Conservation (phyloP, 2,329 filamentous ascomycete species). For the Cephalotrichum gorgonifer region DNA sequence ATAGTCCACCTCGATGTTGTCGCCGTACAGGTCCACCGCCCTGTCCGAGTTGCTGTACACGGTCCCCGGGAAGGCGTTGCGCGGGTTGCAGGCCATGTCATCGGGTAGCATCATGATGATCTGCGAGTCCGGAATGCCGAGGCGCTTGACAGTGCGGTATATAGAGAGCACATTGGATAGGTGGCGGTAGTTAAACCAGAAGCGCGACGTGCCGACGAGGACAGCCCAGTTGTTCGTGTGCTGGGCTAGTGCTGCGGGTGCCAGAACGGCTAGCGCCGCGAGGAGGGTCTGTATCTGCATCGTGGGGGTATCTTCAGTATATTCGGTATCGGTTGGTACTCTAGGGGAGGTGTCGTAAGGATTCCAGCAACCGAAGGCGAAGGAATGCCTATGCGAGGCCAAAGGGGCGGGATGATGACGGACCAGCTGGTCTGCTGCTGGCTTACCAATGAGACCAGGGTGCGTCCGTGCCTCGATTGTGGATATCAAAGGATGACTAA, state of each 20-base stretch:
- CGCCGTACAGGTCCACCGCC: slow-evolving; percentile 89
- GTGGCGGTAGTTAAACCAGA: slow-evolving; percentile 99
- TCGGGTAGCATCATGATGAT: slow-evolving; percentile 99
- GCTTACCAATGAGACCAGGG: too few relatives aligned
- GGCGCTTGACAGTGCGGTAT: slow-evolving; percentile 94
- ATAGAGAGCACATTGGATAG: slow-evolving; percentile 95
- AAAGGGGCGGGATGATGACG: too few relatives aligned
- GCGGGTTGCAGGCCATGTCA: slow-evolving; percentile 98
- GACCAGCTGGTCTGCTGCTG: too few relatives aligned
- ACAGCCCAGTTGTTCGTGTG: slow-evolving; percentile 99
- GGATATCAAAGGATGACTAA: too few relatives aligned
- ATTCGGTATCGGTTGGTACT: slow-evolving; percentile 5
- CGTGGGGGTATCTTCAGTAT: too few relatives aligned
- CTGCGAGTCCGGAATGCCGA: slow-evolving; percentile 95
- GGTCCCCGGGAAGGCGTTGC: slow-evolving; percentile 93
- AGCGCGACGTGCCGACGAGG: slow-evolving; percentile 93
- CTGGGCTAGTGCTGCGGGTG: slow-evolving; percentile 44
- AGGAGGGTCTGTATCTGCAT: slow-evolving; percentile 35
- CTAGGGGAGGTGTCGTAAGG: background rate
- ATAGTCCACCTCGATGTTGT: slow-evolving; percentile 99
- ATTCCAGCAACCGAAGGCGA: too few relatives aligned
- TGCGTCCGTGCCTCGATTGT: too few relatives aligned
- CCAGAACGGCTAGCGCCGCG: slow-evolving; percentile 34
- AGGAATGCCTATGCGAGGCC: too few relatives aligned
- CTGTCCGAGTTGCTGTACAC: slow-evolving; percentile 98